Base-by-base conservation (phyloP, 371 early-diverging fungal species). In the Globomyces sp. region DNA sequence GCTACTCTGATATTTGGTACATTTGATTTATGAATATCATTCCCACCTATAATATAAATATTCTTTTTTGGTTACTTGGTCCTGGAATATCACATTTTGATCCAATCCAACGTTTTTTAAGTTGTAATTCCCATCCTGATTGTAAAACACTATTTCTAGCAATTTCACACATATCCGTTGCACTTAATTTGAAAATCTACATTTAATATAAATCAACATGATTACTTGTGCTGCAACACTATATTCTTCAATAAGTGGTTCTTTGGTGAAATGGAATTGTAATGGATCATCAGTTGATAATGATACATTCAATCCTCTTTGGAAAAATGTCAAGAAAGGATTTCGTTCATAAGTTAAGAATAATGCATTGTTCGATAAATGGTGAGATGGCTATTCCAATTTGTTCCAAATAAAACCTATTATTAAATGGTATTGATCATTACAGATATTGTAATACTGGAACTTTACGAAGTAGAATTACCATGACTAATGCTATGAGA, bases 341-440 rank as follows among this genome's bases (percentile, higher is more conserved):
- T 98, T 99, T 63, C 98, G 87, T 71, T 97, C 96, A 75, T 95
- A 96, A 9, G 89, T 91, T 66, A 99, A 78, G 73, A 99, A 99
- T 45, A 99, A 81, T 0, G 99, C 97, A 77, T 99, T 99, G 85
- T 99, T 99, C 50, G 94, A 93, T 4, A 99, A 24, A 84, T 4
- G 99, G 99, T 1, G 96, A 95, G 99, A 99, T 98, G 71, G 98
- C 95, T 68, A 99, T 90, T 10, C 96, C 96, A 61, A 99, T 90
- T 73, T 98, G 98, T 60, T 93, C 87, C 63, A 98, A 74, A 74
- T 99, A 99, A 79, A 86, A 74, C 24, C 24, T 24, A 24, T 24
- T 24, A 24, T 24, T 24, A 24, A 24, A 24, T 24, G 24, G 24
- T 24, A 24, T 24, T 24, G 24, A 24, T 24, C 24, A 24, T 24